Base-by-base conservation (phyloP, 83 land plant genomes). In the Picea mariana region DNA sequence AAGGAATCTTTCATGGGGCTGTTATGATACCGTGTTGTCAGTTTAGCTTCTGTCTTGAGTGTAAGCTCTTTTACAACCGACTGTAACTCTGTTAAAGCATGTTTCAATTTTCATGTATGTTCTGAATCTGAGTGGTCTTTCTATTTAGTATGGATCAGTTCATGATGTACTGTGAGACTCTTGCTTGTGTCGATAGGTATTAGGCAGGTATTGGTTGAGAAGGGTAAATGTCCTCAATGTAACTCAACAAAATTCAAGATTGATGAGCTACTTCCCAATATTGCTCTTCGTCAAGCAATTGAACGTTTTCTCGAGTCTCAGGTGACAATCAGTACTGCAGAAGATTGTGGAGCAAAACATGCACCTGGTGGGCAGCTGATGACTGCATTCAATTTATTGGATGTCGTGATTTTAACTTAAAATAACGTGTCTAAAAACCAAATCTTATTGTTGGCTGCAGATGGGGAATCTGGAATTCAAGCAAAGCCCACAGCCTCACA, bases 1-100 rank as follows among this genome's bases (percentile, higher is more conserved):
- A 86, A 42, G 64, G 80, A 63, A 88, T 88, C 23, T 96, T 92
- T 82, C 87, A 86, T 81, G 94, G 91, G 65, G 98, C 98, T 76
- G 98, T 96, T 27, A 96, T 96, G 97, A 91, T 94, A 63, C 97
- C 97, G 31, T 96, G 98, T 82, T 96, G 98, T 84, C 97, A 96
- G 75, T 93, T 94, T 81, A 96, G 98, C 78, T 96, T 96, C 75
- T 96, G 98, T 75, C 87, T 90, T 73, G 87, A 82, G 82, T 96
- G 98, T 95, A 90, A 89, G 93, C 67, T 82, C 27, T 62, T 73
- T 77, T 44, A 73, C 49, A 73, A 44, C 21, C 0, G 47, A 71
- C 44, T 47, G 40, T 73, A 20, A 44, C 18, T 44, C 21, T 40
- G 16, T 47, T 47, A 20, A 8, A 20, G 26, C 47, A 42, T 73